These are phyloP conservation scores for Marasmius oreades DNA, from an alignment of 1,284 basidiomycete species.

Conservation along the genomic window DNA sequence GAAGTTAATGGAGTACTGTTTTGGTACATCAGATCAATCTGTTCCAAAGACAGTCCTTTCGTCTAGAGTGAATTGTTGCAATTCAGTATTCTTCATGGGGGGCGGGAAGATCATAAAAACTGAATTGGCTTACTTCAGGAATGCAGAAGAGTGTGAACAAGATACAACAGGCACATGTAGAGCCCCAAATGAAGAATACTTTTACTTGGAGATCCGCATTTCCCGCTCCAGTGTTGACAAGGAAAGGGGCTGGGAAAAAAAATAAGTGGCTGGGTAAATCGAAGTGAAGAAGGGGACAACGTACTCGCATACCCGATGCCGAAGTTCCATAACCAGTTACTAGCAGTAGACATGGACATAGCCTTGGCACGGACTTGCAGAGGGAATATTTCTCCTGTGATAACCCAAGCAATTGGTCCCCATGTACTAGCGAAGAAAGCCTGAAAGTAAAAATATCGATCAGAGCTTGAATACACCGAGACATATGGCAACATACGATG, in stretches of 20 bases:
- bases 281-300: too few species aligned
- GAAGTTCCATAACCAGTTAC: slow-evolving; percentile 49
- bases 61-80: too few species aligned
- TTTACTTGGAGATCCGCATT: slow-evolving; percentile 11
- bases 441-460: background rate
- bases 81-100: too few species aligned
- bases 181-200: slow-evolving; percentile 34
- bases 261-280: too few species aligned
- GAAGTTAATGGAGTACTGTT: slow-evolving; percentile 49
- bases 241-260: too few species aligned
- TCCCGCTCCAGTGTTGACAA: slow-evolving; percentile 36
- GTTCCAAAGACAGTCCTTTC: slow-evolving; percentile 70
- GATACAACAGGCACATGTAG: slow-evolving; percentile 64
- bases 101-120: too few species aligned
- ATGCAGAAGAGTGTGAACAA: slow-evolving; percentile 80
- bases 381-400: slow-evolving; percentile 36
- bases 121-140: slow-evolving; percentile 50
- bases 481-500: slow-evolving; percentile 34
- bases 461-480: background rate
- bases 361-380: slow-evolving; percentile 44
- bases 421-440: slow-evolving; percentile 38
- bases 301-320: slow-evolving; percentile 41
- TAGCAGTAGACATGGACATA: slow-evolving; percentile 44
- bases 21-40: slow-evolving; percentile 64
- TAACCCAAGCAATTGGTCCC: slow-evolving; percentile 35